Evolutionary conservation across 179 eudicot genomes (phyloP), one percentile per base, ranked within the genome.

Genomic region (Beta macrorhiza): DNA sequence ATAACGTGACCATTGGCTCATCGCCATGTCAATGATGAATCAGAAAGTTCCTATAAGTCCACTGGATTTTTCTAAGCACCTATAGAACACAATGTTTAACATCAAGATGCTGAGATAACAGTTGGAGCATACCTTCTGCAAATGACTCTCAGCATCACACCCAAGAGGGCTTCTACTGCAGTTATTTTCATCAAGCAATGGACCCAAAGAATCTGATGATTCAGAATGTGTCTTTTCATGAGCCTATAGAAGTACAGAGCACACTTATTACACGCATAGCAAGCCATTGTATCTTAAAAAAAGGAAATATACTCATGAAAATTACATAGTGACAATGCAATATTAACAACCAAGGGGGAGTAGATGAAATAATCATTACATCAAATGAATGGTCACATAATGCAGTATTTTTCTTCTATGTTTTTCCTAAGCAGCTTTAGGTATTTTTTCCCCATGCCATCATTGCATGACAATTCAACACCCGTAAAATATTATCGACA

Each of bases 131-230:
- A 88, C 97, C 91, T 89, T 75, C 69, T 83, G 77, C 67, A 85
- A 74, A 81, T 78, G 82, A 85, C 84, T 77, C 59, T 79, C 87
- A 75, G 84, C 85, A 68, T 52, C 67, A 79, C 56, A 65, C 55
- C 75, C 64, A 69, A 47, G 49, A 65, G 78, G 58, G 69, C 74
- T 67, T 82, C 77, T 52, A 52, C 56, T 77, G 79, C 75, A 79
- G 62, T 63, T 85, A 55, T 25, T 74, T 80, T 81, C 87, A 78
- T 71, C 16, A 62, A 85, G 82, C 76, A 87, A 75, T 71, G 79
- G 82, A 64, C 80, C 85, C 37, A 75, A 72, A 45, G 88, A 87
- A 82, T 80, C 88, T 67, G 90, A 88, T 76, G 86, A 81, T 82
- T 80, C 90, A 52, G 87, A 78, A 80, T 83, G 84, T 22, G 87